phyloP scores from a whole-genome alignment of 352 stramenopile species.

The Thalassiosira exigua region DNA sequence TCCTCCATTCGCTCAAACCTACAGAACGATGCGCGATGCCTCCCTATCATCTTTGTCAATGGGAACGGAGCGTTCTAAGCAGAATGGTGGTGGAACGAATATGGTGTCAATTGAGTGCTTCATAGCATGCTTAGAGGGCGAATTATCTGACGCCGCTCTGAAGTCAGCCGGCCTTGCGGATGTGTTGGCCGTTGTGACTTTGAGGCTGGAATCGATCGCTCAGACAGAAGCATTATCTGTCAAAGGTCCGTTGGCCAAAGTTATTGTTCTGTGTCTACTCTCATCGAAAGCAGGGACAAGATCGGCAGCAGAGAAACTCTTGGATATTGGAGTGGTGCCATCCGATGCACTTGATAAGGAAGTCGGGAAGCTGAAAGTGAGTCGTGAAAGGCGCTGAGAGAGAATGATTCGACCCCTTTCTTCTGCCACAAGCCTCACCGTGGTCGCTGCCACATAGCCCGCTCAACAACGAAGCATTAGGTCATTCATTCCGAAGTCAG shows the following conservation, averaged over 20 bases:
- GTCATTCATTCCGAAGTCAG: slow-evolving; percentile 69
- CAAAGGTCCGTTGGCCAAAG: slow-evolving; percentile 57
- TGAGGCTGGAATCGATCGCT: slow-evolving; percentile 53
- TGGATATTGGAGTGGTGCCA: slow-evolving; percentile 55
- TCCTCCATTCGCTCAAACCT: too few species aligned
- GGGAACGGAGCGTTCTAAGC: slow-evolving; percentile 48
- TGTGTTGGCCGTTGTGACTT: slow-evolving; percentile 64
- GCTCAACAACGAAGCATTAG: slow-evolving; percentile 79
- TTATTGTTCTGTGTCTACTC: slow-evolving; percentile 74
- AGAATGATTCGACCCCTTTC: too few species aligned
- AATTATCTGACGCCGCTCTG: slow-evolving; percentile 76
- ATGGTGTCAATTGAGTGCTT: slow-evolving; percentile 66
- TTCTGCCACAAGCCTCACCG: too few species aligned
- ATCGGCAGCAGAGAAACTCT: slow-evolving; percentile 66
- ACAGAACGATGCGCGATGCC: slow-evolving; percentile 76
- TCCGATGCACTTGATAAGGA: slow-evolving; percentile 60
- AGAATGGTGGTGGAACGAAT: slow-evolving; percentile 72
- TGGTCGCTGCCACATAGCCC: too few species aligned
- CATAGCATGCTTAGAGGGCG: slow-evolving; percentile 64
- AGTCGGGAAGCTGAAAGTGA: slow-evolving; percentile 62
- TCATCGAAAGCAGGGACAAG: slow-evolving; percentile 82
- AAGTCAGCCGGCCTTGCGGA: slow-evolving; percentile 75
- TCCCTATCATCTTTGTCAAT: slow-evolving; percentile 68
- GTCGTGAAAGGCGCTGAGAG: too few species aligned
- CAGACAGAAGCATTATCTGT: slow-evolving; percentile 54